A percentile compares a stretch with the other conserved stretches of the same genome.
phyloP scores from a whole-genome alignment of 2,329 filamentous ascomycete species.

The Chrysoporthe deuterocubensis region DNA sequence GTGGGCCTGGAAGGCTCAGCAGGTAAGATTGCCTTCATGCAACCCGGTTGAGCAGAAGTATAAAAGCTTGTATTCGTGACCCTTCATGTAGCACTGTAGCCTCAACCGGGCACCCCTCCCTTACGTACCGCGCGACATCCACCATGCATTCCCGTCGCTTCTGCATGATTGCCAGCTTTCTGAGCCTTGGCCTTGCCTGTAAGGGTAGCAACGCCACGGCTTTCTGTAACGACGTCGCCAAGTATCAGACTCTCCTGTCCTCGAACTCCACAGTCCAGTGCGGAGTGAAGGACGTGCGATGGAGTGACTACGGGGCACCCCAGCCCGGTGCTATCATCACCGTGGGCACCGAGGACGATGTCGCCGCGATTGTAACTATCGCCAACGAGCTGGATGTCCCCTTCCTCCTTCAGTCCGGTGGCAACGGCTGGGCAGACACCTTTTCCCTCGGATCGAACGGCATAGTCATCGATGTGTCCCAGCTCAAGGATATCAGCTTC shows the following conservation, averaged over 20 bases:
- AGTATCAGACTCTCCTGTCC: conserved; percentile 18
- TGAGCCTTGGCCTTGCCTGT: conserved; percentile 21
- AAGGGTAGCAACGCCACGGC: not conserved
- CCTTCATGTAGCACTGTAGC: not conserved
- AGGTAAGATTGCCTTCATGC: not conserved
- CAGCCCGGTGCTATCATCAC: conserved; percentile 26
- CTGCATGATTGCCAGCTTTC: conserved; percentile 16
- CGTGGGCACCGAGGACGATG: conserved; percentile 27
- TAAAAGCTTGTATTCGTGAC: not conserved
- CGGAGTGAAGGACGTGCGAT: conserved; percentile 25
- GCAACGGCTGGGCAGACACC: conserved; percentile 33
- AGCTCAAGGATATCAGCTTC: conserved; percentile 32
- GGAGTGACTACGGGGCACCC: conserved; percentile 31
- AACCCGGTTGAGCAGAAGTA: not conserved
- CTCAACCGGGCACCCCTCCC: not conserved
- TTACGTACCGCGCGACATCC: not conserved
- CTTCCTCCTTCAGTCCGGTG: conserved; percentile 34
- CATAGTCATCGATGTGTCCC: conserved; percentile 33
- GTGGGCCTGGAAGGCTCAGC: not conserved
- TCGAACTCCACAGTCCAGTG: conserved; percentile 26
- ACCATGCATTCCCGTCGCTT: conserved; percentile 16
- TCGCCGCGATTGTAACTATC: conserved; percentile 26
- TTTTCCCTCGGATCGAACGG: conserved; percentile 30
- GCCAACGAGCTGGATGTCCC: conserved; percentile 29
- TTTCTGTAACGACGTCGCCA: not conserved